phyloP scores from a whole-genome alignment of 345 rosid species.

The Erucastrum elatum region DNA sequence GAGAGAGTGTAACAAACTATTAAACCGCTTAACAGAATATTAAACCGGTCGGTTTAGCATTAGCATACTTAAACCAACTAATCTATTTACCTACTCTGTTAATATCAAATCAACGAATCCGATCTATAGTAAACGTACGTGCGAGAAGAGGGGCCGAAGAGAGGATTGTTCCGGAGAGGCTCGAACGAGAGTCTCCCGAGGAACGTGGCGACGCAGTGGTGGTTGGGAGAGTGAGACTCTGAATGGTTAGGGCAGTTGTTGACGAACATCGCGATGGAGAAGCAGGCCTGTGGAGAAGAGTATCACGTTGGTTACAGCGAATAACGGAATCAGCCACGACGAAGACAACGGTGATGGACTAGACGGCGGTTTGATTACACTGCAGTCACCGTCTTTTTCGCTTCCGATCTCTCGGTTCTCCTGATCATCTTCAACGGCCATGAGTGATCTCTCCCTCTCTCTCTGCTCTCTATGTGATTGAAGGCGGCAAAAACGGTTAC shows the following conservation, averaged over 20 bases:
- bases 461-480: background rate
- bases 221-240: constrained; percentile 29
- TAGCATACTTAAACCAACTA: too few relatives aligned
- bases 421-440: constrained; percentile 35
- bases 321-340: constrained; percentile 75
- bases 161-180: constrained; percentile 76
- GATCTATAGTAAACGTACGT: constrained; percentile 44
- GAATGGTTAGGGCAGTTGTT: constrained; percentile 69
- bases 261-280: constrained; percentile 68
- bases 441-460: constrained; percentile 18
- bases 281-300: constrained; percentile 64
- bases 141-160: constrained; percentile 76
- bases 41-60: too few relatives aligned
- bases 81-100: too few relatives aligned
- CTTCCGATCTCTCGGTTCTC: constrained; percentile 38
- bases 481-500: constrained; percentile 28
- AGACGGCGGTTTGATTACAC: constrained; percentile 31
- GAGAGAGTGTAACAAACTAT: too few relatives aligned
- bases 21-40: too few relatives aligned
- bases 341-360: constrained; percentile 36
- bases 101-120: background rate
- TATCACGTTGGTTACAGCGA: constrained; percentile 62
- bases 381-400: constrained; percentile 28
- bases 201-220: constrained; percentile 65
- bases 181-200: constrained; percentile 83